Evolutionary conservation across 73 alveolate genomes (phyloP).

Genomic region (Paramecium pentaurelia): DNA sequence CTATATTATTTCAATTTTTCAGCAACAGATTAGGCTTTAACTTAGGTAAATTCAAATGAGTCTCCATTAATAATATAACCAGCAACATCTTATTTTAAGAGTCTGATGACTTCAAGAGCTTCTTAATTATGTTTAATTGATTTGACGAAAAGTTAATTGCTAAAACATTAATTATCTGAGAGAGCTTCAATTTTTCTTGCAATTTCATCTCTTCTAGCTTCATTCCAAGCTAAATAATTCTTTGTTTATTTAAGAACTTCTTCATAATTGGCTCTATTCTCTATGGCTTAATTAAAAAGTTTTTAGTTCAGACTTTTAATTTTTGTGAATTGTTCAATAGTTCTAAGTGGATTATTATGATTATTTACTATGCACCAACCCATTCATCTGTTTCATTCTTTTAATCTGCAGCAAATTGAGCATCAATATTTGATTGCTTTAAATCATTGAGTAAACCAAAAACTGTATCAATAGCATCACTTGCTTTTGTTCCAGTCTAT

Average conservation of each 20-base stretch:
- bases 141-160: constrained; percentile 34
- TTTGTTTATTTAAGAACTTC: constrained; percentile 14
- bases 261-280: constrained; percentile 3
- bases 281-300: background rate
- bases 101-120: constrained; percentile 37
- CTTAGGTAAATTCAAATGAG: constrained; percentile 43
- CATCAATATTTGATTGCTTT: constrained; percentile 34
- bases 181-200: constrained; percentile 33
- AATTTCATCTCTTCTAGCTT: constrained; percentile 38
- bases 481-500: constrained; percentile 51
- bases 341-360: background rate
- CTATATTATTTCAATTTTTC: constrained; percentile 30
- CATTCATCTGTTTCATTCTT: constrained; percentile 49
- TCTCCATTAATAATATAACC: constrained; percentile 39
- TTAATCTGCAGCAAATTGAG: constrained; percentile 41
- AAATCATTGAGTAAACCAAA: constrained; percentile 32
- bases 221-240: constrained; percentile 52
- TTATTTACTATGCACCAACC: constrained; percentile 12
- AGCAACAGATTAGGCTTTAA: background rate
- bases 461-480: constrained; percentile 50
- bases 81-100: constrained; percentile 43
- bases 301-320: constrained; percentile 1
- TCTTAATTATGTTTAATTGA: constrained; percentile 4
- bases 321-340: constrained; percentile 42
- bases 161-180: constrained; percentile 26